Conservation (phyloP, 2,329 filamentous ascomycete genomes). For the Albophoma yamanashiensis region DNA sequence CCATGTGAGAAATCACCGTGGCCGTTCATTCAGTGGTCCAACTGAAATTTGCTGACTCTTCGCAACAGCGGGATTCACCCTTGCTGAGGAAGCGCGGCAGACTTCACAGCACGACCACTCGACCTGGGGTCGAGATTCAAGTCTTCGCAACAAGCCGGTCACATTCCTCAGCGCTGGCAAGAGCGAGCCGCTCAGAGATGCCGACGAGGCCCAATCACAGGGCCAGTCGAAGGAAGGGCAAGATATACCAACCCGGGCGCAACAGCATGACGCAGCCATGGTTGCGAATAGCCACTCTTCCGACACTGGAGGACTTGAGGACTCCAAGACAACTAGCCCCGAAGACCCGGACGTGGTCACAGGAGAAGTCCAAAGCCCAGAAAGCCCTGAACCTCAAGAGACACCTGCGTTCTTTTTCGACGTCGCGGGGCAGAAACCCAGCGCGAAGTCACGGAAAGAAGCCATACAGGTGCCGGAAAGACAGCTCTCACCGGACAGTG, state of each 20-base stretch:
- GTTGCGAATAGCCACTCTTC: not conserved
- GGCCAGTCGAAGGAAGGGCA: not conserved
- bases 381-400: not conserved
- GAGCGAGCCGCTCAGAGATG: constrained; percentile 35
- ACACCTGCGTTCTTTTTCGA: constrained; percentile 25
- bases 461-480: constrained; percentile 8
- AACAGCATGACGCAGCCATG: not conserved
- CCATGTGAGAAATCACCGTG: not conserved
- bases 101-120: constrained; percentile 34
- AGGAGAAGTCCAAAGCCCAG: not conserved
- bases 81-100: constrained; percentile 38
- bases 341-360: constrained; percentile 11
- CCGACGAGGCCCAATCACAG: constrained; percentile 14
- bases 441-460: not conserved
- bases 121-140: constrained; percentile 25
- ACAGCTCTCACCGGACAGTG: constrained; percentile 12
- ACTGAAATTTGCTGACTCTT: not conserved
- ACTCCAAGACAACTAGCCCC: constrained; percentile 2
- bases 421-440: constrained; percentile 16
- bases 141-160: constrained; percentile 38
- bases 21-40: not conserved
- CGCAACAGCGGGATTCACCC: constrained; percentile 14
- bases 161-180: constrained; percentile 42
- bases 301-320: not conserved
- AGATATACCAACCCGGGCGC: not conserved